A percentile compares a stretch with the other conserved stretches of the same genome.
phyloP scores from a whole-genome alignment of 768 basidiomycete species.

The Holtermannia corniformis region DNA sequence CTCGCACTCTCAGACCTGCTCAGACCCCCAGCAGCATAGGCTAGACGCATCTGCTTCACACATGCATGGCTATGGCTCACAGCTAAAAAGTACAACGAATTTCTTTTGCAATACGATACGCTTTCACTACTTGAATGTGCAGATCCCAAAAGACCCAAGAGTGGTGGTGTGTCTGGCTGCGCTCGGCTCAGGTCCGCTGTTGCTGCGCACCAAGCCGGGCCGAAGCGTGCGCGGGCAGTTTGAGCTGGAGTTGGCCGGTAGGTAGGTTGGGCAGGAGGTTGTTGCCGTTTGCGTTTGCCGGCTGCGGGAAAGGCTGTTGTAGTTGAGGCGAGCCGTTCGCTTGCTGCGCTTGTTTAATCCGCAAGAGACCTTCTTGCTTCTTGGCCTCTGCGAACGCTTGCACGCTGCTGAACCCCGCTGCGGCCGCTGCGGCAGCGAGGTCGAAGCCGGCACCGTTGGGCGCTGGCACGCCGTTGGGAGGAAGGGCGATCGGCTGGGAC shows the following conservation, averaged over 20 bases:
- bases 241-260: slow-evolving; percentile 21
- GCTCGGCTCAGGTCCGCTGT: slow-evolving; percentile 3
- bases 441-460: not conserved
- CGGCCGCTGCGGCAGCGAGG: not conserved
- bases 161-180: not conserved
- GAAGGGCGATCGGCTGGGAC: not conserved
- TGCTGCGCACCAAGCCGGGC: slow-evolving; percentile 16
- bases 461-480: not conserved
- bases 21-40: too few species aligned
- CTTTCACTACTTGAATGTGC: too few species aligned
- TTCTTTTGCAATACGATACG: not conserved
- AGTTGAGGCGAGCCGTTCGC: not conserved
- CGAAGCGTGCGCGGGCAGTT: slow-evolving; percentile 26
- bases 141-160: too few species aligned
- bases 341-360: not conserved
- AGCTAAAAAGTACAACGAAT: not conserved
- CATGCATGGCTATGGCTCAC: too few species aligned
- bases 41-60: too few species aligned
- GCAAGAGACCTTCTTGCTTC: not conserved
- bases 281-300: not conserved
- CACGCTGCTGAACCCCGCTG: not conserved
- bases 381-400: not conserved
- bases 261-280: slow-evolving; percentile 5
- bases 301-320: not conserved
- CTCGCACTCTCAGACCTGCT: too few species aligned